Percentiles rank a stretch among this genome's conserved stretches.
These are phyloP conservation scores for Agaricus sinodeliciosus DNA, from an alignment of 768 basidiomycete genomes.

Conservation along the genomic window DNA sequence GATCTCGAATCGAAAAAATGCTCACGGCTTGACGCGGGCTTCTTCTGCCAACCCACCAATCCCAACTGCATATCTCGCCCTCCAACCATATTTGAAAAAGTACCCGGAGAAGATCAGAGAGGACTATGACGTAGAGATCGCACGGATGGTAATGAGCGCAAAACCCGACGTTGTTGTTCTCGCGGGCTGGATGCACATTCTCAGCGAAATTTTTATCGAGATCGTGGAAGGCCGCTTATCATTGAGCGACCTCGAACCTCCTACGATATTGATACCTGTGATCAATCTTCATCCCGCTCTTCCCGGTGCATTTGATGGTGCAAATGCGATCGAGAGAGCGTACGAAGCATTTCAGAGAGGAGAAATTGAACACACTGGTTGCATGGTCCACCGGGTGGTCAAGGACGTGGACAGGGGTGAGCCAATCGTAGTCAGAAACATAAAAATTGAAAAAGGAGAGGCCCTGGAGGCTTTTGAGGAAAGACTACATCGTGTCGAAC, in stretches of 20 bases:
- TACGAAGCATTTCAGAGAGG: conserved; percentile 84
- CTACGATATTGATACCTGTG: conserved; percentile 51
- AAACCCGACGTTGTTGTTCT: conserved; percentile 84
- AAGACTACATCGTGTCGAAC: conserved; percentile 78
- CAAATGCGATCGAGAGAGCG: conserved; percentile 85
- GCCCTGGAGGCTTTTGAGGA: conserved; percentile 63
- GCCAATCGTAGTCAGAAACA: conserved; percentile 75
- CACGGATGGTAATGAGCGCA: conserved; percentile 52
- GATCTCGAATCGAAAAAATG: conserved; percentile 87
- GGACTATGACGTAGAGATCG: conserved; percentile 84
- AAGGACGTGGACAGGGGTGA: conserved; percentile 91
- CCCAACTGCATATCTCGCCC: conserved; percentile 73
- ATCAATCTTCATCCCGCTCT: conserved; percentile 97
- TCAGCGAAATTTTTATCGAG: conserved; percentile 76
- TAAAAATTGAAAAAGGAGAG: conserved; percentile 70
- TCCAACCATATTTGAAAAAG: conserved; percentile 76
- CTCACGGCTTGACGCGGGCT: conserved; percentile 85
- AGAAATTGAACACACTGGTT: conserved; percentile 72
- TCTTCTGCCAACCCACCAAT: conserved; percentile 65
- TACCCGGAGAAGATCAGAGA: conserved; percentile 66
- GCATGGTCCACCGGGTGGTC: conserved; percentile 93
- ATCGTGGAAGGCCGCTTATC: conserved; percentile 41
- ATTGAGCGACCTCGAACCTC: conserved; percentile 28
- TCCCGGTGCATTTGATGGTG: conserved; percentile 93
- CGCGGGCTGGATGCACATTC: conserved; percentile 99